Evolutionary conservation across 2,329 filamentous ascomycete species (phyloP).

Genomic region (Pseudogymnoascus sp.): DNA sequence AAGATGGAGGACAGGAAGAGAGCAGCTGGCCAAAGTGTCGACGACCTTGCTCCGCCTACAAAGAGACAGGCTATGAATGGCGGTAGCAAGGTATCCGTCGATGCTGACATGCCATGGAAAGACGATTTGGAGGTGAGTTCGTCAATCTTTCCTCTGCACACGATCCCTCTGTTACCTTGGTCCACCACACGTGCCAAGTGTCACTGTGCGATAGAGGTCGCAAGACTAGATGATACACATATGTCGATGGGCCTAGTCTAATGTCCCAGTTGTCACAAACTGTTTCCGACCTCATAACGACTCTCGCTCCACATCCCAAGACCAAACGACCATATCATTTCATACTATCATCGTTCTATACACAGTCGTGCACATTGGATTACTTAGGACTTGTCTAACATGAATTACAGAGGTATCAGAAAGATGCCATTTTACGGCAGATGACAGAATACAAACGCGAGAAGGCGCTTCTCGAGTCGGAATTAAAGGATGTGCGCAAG

Average conservation of each 20-base stretch:
- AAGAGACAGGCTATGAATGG: slow-evolving; percentile 92
- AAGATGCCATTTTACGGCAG: slow-evolving; percentile 93
- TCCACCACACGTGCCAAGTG: slow-evolving; percentile 14
- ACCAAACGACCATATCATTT: not conserved
- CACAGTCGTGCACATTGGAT: not conserved
- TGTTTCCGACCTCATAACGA: not conserved
- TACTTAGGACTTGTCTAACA: not conserved
- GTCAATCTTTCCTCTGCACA: slow-evolving; percentile 22
- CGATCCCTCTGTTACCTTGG: slow-evolving; percentile 13
- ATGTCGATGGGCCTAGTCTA: slow-evolving; percentile 9
- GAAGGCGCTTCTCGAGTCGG: slow-evolving; percentile 70
- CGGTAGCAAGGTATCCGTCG: slow-evolving; percentile 55
- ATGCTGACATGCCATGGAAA: slow-evolving; percentile 62
- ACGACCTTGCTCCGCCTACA: slow-evolving; percentile 78
- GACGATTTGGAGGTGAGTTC: slow-evolving; percentile 66
- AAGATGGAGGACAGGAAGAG: slow-evolving; percentile 99
- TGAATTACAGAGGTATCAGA: slow-evolving; percentile 67
- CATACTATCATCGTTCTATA: not conserved
- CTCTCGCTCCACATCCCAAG: not conserved
- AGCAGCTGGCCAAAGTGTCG: slow-evolving; percentile 70
- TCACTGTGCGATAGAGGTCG: slow-evolving; percentile 15
- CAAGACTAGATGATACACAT: slow-evolving; percentile 8
- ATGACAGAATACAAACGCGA: slow-evolving; percentile 98
- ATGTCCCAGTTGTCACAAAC: slow-evolving; percentile 7
- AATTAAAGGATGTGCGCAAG: slow-evolving; percentile 73